Conservation (phyloP, 768 basidiomycete genomes). For the Termitomyces sp. region DNA sequence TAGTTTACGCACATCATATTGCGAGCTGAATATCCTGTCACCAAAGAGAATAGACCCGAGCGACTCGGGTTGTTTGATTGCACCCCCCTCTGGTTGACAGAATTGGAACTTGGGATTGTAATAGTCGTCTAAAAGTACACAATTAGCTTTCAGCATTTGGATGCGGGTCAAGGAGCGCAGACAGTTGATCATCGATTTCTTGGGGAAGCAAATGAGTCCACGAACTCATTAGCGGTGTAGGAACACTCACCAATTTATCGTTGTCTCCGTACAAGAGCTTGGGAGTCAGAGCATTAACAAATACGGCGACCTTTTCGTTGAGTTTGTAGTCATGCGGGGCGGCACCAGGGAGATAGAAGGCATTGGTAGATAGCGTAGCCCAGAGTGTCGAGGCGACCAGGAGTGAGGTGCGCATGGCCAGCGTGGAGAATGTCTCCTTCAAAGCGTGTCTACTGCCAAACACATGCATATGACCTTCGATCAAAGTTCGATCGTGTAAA, state of each 20-base stretch:
- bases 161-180: slow-evolving; percentile 16
- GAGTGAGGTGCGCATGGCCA: slow-evolving; percentile 19
- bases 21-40: slow-evolving; percentile 89
- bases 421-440: background rate
- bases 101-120: slow-evolving; percentile 85
- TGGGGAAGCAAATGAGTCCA: background rate
- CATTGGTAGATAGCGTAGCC: slow-evolving; percentile 28
- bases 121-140: slow-evolving; percentile 72
- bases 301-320: slow-evolving; percentile 73
- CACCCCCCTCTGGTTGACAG: slow-evolving; percentile 74
- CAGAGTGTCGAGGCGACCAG: slow-evolving; percentile 15
- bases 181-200: slow-evolving; percentile 95
- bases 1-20: slow-evolving; percentile 63
- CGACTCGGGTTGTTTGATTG: slow-evolving; percentile 72
- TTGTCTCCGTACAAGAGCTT: slow-evolving; percentile 66
- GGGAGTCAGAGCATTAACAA: slow-evolving; percentile 88
- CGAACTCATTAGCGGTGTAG: background rate
- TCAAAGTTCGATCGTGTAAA: slow-evolving; percentile 4
- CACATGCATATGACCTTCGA: background rate
- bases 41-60: slow-evolving; percentile 95
- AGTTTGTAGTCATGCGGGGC: slow-evolving; percentile 77
- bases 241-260: slow-evolving; percentile 64
- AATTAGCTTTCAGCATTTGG: slow-evolving; percentile 6
- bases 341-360: slow-evolving; percentile 91
- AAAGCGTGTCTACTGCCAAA: slow-evolving; percentile 1